A percentile compares a stretch with the other conserved stretches of the same genome.
phyloP scores from a whole-genome alignment of 257 asterid species.

The Salvia rosmarinus region DNA sequence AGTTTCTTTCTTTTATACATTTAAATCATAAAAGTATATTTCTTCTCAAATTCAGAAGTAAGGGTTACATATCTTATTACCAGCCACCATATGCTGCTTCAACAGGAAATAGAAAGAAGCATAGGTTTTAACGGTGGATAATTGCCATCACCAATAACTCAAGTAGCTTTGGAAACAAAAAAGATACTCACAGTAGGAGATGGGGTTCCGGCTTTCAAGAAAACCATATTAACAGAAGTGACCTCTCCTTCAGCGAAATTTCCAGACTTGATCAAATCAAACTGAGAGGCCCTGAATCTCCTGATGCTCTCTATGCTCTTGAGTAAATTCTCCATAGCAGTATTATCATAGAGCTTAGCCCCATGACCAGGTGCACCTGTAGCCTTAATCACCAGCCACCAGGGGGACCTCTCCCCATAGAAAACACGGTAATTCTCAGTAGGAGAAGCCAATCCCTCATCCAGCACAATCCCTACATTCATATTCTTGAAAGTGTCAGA shows the following conservation, averaged over 20 bases:
- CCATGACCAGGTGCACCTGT: constrained; percentile 95
- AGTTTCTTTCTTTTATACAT: neutral
- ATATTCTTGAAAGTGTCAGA: constrained; percentile 67
- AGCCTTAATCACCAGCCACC: constrained; percentile 90
- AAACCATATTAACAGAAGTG: constrained; percentile 84
- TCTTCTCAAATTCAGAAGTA: neutral
- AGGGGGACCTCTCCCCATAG: constrained; percentile 83
- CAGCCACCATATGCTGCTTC: neutral
- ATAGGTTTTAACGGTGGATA: neutral
- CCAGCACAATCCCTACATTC: constrained; percentile 90
- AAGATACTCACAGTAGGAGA: constrained; percentile 66
- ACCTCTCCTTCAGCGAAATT: constrained; percentile 84
- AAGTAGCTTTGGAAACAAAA: constrained; percentile 8
- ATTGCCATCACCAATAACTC: constrained; percentile 1
- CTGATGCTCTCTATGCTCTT: constrained; percentile 81
- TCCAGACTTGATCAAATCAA: constrained; percentile 85
- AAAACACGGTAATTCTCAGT: constrained; percentile 66
- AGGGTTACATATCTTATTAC: neutral
- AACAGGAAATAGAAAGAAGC: neutral
- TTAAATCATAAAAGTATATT: neutral
- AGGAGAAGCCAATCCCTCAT: constrained; percentile 88
- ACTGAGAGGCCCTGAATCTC: constrained; percentile 85
- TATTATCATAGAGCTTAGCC: constrained; percentile 86
- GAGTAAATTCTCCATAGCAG: constrained; percentile 90
- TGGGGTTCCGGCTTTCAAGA: constrained; percentile 92